Conservation (phyloP, 257 asterid species). For the Pogostemon cablin region DNA sequence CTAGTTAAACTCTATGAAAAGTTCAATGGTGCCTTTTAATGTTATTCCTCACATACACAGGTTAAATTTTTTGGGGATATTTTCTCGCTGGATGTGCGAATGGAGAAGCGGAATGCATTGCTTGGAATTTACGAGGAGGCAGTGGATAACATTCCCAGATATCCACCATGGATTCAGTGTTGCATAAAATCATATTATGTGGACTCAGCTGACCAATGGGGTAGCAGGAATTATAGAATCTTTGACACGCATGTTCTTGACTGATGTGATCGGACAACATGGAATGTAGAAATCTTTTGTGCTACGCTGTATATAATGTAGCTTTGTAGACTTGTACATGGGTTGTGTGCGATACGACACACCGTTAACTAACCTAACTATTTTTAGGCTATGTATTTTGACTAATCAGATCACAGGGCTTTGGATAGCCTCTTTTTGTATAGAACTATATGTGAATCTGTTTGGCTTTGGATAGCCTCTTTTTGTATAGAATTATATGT, state of each 20-base stretch:
- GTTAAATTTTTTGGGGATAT: conserved; percentile 49
- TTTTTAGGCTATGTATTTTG: too few species aligned
- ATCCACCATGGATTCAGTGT: conserved; percentile 76
- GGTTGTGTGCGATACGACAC: too few species aligned
- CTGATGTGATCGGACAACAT: conserved; percentile 25
- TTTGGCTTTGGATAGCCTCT: too few species aligned
- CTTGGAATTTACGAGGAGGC: conserved; percentile 52
- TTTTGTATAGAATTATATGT: too few species aligned
- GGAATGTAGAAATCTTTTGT: not conserved
- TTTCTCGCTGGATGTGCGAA: conserved; percentile 44
- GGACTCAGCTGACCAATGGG: conserved; percentile 58
- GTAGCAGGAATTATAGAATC: conserved; percentile 60
- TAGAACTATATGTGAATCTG: too few species aligned
- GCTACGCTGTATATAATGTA: too few species aligned
- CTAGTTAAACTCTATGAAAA: not conserved
- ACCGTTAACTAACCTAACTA: not conserved
- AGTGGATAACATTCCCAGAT: conserved; percentile 37
- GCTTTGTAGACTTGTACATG: too few species aligned
- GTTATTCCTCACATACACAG: conserved; percentile 39
- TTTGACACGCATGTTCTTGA: conserved; percentile 48
- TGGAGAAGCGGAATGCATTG: conserved; percentile 49
- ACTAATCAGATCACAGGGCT: too few species aligned
- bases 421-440: too few species aligned
- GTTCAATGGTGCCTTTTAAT: not conserved
- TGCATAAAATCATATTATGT: conserved; percentile 67